Evolutionary conservation across 208 protist genomes (phyloP), one percentile per base, ranked within the genome.

Genomic region (Acanthamoeba royreba): DNA sequence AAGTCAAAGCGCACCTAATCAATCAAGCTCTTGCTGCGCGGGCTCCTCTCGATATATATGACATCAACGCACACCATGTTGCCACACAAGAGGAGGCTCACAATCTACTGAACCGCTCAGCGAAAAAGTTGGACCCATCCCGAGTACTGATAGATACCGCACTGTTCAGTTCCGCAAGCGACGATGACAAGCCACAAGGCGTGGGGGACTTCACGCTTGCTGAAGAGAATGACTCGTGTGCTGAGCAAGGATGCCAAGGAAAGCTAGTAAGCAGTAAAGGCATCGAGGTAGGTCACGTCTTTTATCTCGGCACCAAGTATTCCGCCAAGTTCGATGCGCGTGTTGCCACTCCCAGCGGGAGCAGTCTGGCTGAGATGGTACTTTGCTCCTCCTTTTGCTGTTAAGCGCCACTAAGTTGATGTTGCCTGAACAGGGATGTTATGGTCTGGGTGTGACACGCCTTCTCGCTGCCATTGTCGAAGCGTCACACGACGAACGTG

Each of bases 281-380:
- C 47, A 97, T 97, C 49, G 96, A 96, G 52, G 96, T 97, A 1
- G 96, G 96, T 17, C 96, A 97, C 47, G 94, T 97, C 0, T 97
- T 97, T 77, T 95, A 93, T 52, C 90, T 97, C 4, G 96, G 96
- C 22, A 93, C 47, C 2, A 97, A 96, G 88, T 97, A 97, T 61
- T 96, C 93, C 9, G n/a, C 31, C 0, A 61, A 40, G n/a, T 53
- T 97, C 25, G 83, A 69, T 31, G 92, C 55, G n/a, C 52, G 87
- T 33, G 83, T 89, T 19, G 15, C 46, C 17, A 91, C 17, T 17
- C 33, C 46, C 19, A 45, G 47, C 43, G 52, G 9, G 22, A n/a
- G n/a, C 17, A 69, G n/a, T 25, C 5, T 45, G 4, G 15, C 17
- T 28, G 94, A 58, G 43, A 61, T 94, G 93, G 38, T 52, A 40